Evolutionary conservation across 768 basidiomycete species (phyloP), one percentile per base, ranked within the genome.

Genomic region (Rubroboletus pulcherrimus): DNA sequence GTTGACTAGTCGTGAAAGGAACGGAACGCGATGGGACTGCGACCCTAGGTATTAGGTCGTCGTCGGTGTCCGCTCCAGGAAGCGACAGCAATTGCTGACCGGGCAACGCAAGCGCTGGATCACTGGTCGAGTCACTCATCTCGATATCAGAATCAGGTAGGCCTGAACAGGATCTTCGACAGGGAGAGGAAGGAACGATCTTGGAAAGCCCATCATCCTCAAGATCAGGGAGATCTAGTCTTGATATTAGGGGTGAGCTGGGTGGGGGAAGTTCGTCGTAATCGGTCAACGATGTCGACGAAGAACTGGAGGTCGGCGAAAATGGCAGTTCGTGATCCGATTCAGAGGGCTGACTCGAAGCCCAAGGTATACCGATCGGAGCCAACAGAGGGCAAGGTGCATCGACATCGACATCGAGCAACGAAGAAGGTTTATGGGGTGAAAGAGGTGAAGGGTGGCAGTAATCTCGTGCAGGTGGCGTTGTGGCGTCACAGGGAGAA

Each of bases 11-110:
- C 47, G 62, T 29, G 14, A 48, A 56, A 19, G 62, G 64, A 38
- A 64, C 21, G 34, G 55, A 33, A 48, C 51, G 53, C 0, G 56
- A 38, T 35, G 55, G 42, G 5, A 34, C 5, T 17, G 50, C 12
- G 34, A 51, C 47, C 56, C 56, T 62, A 3, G 77, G 78, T 52
- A 79, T 65, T 14, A 80, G 70, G 31, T 70, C 66, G 26, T 78
- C 71, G 54, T 78, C 77, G 7, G 68, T 71, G n/a, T 77, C 76
- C 24, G 69, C 78, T 6, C 77, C 77, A 1, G 77, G 78, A 11
- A 78, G 70, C 1, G 75, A 74, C 26, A 77, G 50, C 14, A 78
- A 56, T 5, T 60, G 59, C 49, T 61, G 62, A 9, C 64, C 45
- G n/a, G 70, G 57, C 35, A 58, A 55, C 7, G 49, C n/a, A 52